A percentile compares a stretch with the other conserved stretches of the same genome.
Evolutionary conservation across 306 rosid species (phyloP).

Genomic region (Vigna nakashimae): DNA sequence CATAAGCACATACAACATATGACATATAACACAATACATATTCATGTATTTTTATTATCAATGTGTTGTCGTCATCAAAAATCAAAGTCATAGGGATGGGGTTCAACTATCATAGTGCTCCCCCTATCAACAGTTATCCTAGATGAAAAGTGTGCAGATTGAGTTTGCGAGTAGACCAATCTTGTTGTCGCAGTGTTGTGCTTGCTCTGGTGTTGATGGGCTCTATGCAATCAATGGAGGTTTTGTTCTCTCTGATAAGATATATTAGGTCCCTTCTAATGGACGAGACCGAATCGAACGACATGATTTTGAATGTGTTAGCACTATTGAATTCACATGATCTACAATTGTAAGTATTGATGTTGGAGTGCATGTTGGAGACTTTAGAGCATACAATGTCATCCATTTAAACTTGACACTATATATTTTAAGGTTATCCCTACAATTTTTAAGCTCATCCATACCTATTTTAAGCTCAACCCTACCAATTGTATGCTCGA

Average conservation of each 20-base stretch:
- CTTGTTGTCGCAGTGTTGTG: conserved; percentile 47
- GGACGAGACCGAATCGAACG: conserved; percentile 74
- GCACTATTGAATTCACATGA: conserved; percentile 48
- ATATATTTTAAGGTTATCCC: too few relatives aligned
- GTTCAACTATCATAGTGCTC: too few relatives aligned
- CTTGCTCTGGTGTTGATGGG: conserved; percentile 58
- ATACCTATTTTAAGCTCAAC: neutral
- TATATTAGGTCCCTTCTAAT: conserved; percentile 79
- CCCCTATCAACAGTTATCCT: conserved; percentile 38
- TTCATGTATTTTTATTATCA: too few relatives aligned
- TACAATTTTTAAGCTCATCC: too few relatives aligned
- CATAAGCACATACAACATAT: too few relatives aligned
- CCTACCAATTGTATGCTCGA: too few relatives aligned
- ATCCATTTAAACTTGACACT: too few relatives aligned
- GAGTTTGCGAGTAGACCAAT: conserved; percentile 63
- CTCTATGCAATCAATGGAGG: conserved; percentile 55
- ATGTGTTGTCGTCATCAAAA: too few relatives aligned
- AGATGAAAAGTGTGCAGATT: conserved; percentile 45
- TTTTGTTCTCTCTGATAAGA: conserved; percentile 61
- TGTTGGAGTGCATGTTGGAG: conserved; percentile 69
- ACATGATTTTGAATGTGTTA: conserved; percentile 62
- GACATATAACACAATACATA: too few relatives aligned
- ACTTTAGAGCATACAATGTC: conserved; percentile 64
- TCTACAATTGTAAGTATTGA: conserved; percentile 50
- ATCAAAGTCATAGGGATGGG: too few relatives aligned